phyloP scores from a whole-genome alignment of 139 green algal species.

The Prasinococcaceae sp. region DNA sequence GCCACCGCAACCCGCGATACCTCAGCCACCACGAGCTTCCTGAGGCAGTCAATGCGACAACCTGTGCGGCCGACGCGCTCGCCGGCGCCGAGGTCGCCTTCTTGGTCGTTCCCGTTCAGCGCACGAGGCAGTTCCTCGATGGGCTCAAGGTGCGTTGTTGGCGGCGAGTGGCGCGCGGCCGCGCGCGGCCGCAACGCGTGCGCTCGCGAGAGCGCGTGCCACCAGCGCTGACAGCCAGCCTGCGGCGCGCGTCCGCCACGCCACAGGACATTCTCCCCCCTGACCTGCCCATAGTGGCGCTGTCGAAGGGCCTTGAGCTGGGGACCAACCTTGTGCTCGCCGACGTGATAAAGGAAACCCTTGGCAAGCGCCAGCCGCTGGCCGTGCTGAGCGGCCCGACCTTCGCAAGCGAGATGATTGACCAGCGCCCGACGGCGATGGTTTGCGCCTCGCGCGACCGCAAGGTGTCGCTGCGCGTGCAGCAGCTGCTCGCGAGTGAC shows the following conservation, averaged over 20 bases:
- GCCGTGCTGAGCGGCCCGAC: constrained; percentile 81
- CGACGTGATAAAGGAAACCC: constrained; percentile 70
- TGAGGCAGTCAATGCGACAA: constrained; percentile 52
- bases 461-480: constrained; percentile 32
- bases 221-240: too few species aligned
- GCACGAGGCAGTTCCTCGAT: constrained; percentile 59
- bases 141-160: constrained; percentile 47
- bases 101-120: constrained; percentile 89
- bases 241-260: too few species aligned
- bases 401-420: constrained; percentile 81
- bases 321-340: constrained; percentile 73
- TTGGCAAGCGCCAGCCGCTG: constrained; percentile 67
- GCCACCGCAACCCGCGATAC: constrained; percentile 74
- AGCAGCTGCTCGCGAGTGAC: constrained; percentile 73
- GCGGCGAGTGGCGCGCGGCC: too few species aligned
- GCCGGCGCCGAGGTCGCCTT: constrained; percentile 35
- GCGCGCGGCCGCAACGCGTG: too few species aligned
- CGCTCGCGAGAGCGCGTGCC: too few species aligned
- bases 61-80: constrained; percentile 24
- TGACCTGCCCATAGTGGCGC: constrained; percentile 74
- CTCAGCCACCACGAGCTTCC: constrained; percentile 50
- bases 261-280: constrained; percentile 62
- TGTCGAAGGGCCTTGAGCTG: constrained; percentile 84
- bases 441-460: constrained; percentile 65
- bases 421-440: constrained; percentile 45